Evolutionary conservation across 2,329 filamentous ascomycete genomes (phyloP), one percentile per base, ranked within the genome.

Genomic region (Ambrosiella xylebori): DNA sequence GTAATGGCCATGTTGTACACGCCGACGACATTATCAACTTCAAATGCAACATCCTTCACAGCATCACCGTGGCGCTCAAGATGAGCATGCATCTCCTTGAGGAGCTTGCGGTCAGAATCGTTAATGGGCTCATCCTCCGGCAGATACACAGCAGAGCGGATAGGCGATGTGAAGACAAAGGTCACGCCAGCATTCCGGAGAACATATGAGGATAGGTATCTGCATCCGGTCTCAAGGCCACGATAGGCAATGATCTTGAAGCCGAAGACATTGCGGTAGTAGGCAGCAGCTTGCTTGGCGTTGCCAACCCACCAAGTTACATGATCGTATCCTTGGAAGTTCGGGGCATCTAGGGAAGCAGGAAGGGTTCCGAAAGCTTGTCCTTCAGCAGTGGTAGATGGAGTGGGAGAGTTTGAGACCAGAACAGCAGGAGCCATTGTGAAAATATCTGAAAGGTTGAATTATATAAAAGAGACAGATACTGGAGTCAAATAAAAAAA

Each of bases 291-390:
- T 74, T 96, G 90, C 73, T 96, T 96, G 65, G 91, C 90, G 68
- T 97, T 97, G 68, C 90, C 89, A 37, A 96, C 91, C 74, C 88
- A 95, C 90, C 90, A 96, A 64, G 88, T 90, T 59, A 95, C 80
- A 71, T 95, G 87, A 71, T 95, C 88, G 69, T 95, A 96, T 67
- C 88, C 89, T 61, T 81, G 80, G 73, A 95, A 90, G 67, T 76
- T 78, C 65, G 51, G 35, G n/a, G 52, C 36, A 69, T 70, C 61
- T 65, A 72, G 64, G n/a, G 40, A 41, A 6, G 40, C 27, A 64
- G 75, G 71, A 65, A 78, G 74, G 52, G 80, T 73, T 61, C 76
- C 74, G 65, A 74, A 78, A 65, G 79, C 79, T 15, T 74, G 74
- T 65, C 36, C 19, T 17, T 50, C 45, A 11, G 50, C 17, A 19